Evolutionary conservation across 352 stramenopile species (phyloP), one percentile per base, ranked within the genome.

Genomic region (Phytopythium sindhum): DNA sequence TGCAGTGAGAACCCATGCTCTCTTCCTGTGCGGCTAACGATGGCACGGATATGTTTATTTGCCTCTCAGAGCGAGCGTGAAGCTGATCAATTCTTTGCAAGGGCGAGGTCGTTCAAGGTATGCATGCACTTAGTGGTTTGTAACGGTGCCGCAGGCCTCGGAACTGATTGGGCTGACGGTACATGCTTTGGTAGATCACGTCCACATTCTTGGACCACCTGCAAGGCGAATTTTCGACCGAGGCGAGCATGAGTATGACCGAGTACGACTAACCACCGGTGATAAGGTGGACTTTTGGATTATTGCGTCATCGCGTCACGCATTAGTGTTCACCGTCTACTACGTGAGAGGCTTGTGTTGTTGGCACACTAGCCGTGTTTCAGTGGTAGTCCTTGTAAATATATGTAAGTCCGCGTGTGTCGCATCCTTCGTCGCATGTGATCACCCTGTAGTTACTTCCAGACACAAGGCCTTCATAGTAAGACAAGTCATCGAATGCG

Each of bases 181-280:
- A 9, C 15, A 17, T 65, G 8, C 39, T 29, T 59, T 47, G 29
- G 3, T 24, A 83, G 75, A 67, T 84, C 37, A 73, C 65, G 23
- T 78, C 68, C 35, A 70, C 72, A 42, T 81, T 84, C 50, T 45
- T 81, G 17, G 71, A 80, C 19, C 61, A 75, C 15, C 42, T 81
- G 33, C 63, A 80, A 64, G 59, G 61, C 42, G 73, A 84, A 51
- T 84, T 78, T 47, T 80, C 73, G 42, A 84, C 71, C 7, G 73
- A 84, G 45, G 70, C 73, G 14, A 84, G 75, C 48, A 67, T 80
- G 71, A 81, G 73, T 56, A 70, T 74, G 62, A 75, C 65, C 44
- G 73, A 78, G 56, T 70, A 72, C 51, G 64, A 80, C 31, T 78
- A 57, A 68, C 24, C n/a, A 23, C 33, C 0, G 28, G 14, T 55